Base-by-base conservation (phyloP, 2,329 filamentous ascomycete species). In the Pyricularia grisea region DNA sequence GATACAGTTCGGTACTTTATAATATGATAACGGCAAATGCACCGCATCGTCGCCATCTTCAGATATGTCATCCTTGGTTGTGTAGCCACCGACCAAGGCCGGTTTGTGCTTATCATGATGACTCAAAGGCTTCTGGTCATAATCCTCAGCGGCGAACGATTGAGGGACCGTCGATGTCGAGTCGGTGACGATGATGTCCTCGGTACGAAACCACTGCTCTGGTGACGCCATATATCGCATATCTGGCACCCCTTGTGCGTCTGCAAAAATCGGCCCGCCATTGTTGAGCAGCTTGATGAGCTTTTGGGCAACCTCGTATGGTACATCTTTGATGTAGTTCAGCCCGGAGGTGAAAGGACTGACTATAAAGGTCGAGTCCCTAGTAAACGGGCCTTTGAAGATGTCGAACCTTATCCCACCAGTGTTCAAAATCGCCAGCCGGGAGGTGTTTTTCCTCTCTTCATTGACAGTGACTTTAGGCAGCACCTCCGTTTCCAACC, bases 391-490 rank as follows among this genome's bases (percentile, higher is more conserved):
- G 0, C 95, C 95, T 77, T 94, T 88, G 83, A 97, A 97, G 71
- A 99, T 92, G 77, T 99, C 95, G 78, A 98, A 99, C 64, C 95
- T 91, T 72, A 99, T 88, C 3, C 92, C 92, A 30, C 95, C 95
- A 0, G 92, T 97, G 79, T 99, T 99, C 69, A 92, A 84, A 67
- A 98, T 87, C 33, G 90, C 88, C 12, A 98, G 80, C 7, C 87
- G 85, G 11, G 93, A 85, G 60, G 85, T 83, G 69, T 88, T 83
- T 28, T 84, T 81, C 4, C 90, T 84, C 36, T 83, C 80, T 60
- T 85, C 76, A 69, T 87, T 88, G 69, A 81, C 79, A 36, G 93
- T 80, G 2, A 90, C 80, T 63, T 86, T 86, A 0, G 93, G 92
- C 0, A 98, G 82, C 0, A 97, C 87, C 69, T 92, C 80, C 6